phyloP scores from a whole-genome alignment of 208 protist species.

The Trypanosoma brucei region DNA sequence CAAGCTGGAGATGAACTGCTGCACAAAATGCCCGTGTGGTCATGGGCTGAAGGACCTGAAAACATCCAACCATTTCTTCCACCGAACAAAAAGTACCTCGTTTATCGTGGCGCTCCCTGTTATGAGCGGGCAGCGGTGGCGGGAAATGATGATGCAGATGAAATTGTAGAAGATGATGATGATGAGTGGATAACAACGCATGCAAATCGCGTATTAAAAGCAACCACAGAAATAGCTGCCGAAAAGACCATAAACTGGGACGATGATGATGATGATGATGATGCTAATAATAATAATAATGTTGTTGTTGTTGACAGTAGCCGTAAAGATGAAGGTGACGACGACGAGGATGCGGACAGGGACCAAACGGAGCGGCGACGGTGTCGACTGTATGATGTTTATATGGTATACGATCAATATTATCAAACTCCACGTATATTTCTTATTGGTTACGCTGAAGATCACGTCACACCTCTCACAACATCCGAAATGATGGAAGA shows the following conservation, averaged over 20 bases:
- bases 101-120: constrained; percentile 72
- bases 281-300: too few relatives aligned
- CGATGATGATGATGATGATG: constrained; percentile 29
- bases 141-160: not conserved
- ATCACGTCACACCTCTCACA: constrained; percentile 69
- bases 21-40: constrained; percentile 94
- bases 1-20: constrained; percentile 93
- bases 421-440: constrained; percentile 95
- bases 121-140: constrained; percentile 33
- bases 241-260: constrained; percentile 59
- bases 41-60: constrained; percentile 87
- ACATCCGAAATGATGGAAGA: constrained; percentile 94
- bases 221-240: constrained; percentile 15
- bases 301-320: too few relatives aligned
- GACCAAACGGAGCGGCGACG: constrained; percentile 16
- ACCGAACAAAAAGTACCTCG: constrained; percentile 95
- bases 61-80: constrained; percentile 83
- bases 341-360: constrained; percentile 26
- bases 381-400: constrained; percentile 93
- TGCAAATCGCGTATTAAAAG: constrained; percentile 3
- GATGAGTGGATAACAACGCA: constrained; percentile 45
- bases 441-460: constrained; percentile 90
- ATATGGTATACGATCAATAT: constrained; percentile 97
- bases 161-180: constrained; percentile 8
- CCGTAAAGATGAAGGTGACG: constrained; percentile 6